Percentiles rank a stretch among this genome's conserved stretches.
Evolutionary conservation across 768 basidiomycete genomes (phyloP).

Genomic region (Lactarius akahatsu): DNA sequence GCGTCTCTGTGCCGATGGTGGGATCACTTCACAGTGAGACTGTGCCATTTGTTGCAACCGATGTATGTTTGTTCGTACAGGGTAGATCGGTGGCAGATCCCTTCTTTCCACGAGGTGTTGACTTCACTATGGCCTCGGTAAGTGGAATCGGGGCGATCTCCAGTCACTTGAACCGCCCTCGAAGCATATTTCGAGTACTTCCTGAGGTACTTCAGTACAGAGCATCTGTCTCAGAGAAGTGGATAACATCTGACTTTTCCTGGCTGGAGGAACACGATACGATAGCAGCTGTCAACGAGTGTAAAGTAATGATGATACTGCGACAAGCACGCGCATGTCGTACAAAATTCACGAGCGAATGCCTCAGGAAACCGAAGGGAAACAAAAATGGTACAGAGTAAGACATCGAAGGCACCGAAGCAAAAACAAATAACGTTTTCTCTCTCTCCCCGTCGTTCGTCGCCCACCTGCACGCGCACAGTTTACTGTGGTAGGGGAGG

Average conservation of each 20-base stretch:
- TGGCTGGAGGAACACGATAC: neutral
- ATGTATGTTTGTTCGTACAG: too few species aligned
- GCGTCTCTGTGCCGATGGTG: too few species aligned
- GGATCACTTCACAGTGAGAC: too few species aligned
- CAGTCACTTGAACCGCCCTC: too few species aligned
- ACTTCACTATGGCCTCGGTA: too few species aligned
- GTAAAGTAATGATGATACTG: neutral
- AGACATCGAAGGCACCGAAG: conserved; percentile 13
- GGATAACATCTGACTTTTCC: too few species aligned
- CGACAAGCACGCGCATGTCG: neutral
- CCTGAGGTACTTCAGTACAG: neutral
- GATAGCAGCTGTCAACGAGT: neutral
- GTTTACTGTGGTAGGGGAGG: conserved; percentile 61
- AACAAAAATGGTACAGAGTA: neutral
- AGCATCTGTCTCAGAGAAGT: neutral
- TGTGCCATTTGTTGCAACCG: too few species aligned
- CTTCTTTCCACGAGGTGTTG: too few species aligned
- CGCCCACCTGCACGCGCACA: neutral
- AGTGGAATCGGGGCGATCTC: too few species aligned
- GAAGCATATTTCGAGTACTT: neutral
- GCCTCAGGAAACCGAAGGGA: neutral
- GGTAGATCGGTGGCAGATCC: too few species aligned
- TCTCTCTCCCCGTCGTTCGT: neutral
- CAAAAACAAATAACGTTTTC: conserved; percentile 10
- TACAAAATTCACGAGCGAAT: neutral